A percentile compares a stretch with the other conserved stretches of the same genome.
Evolutionary conservation across 441 rosid genomes (phyloP).

Genomic region (Bocquillonia castaneifolia): DNA sequence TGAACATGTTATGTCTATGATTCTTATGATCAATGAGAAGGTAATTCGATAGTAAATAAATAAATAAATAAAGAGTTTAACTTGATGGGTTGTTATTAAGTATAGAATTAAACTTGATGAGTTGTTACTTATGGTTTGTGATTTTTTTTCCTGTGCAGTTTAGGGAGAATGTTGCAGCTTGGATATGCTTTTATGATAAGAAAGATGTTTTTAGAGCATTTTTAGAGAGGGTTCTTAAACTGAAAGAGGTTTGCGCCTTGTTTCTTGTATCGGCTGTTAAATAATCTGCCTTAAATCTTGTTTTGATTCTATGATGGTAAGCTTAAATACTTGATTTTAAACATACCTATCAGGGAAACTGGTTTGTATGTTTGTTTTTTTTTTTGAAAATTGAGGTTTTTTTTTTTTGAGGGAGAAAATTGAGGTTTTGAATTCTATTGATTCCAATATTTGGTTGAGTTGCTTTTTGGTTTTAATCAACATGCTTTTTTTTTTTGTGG

Average conservation of each 20-base stretch:
- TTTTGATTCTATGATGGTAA: too few species aligned
- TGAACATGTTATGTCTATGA: constrained; percentile 98
- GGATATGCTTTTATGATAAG: constrained; percentile 85
- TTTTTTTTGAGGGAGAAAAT: too few species aligned
- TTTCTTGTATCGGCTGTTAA: not conserved
- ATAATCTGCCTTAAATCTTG: too few species aligned
- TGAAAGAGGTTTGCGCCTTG: constrained; percentile 73
- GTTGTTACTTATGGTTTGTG: not conserved
- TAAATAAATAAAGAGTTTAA: not conserved
- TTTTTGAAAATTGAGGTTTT: too few species aligned
- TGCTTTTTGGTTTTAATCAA: not conserved
- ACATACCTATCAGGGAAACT: not conserved
- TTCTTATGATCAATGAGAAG: constrained; percentile 97
- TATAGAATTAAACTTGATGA: not conserved
- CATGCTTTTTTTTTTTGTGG: too few species aligned
- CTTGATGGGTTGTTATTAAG: not conserved
- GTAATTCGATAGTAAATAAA: too few species aligned
- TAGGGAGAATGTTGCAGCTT: constrained; percentile 96
- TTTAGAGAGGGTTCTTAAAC: constrained; percentile 71
- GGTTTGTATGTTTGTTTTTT: not conserved
- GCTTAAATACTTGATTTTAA: not conserved
- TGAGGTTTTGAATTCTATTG: not conserved
- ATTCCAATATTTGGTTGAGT: not conserved
- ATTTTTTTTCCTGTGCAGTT: constrained; percentile 44
- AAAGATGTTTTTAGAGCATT: constrained; percentile 67